Percentiles rank a stretch among this genome's conserved stretches.
phyloP scores from a whole-genome alignment of 1,139 yeast species.

The Taphrina pruni region DNA sequence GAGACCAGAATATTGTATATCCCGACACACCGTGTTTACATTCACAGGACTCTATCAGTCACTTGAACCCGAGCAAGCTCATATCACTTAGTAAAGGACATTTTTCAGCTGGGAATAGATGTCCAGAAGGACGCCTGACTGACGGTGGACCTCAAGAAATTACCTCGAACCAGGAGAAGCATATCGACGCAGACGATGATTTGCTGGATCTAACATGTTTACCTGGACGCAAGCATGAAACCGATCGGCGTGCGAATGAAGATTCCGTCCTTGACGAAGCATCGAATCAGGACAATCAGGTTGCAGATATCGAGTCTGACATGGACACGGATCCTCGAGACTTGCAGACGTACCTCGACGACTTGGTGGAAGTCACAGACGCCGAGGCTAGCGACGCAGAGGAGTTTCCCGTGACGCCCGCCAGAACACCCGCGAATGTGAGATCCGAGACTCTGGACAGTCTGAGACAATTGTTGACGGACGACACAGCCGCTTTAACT shows the following conservation, averaged over 20 bases:
- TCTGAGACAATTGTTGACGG: background rate
- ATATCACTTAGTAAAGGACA: constrained; percentile 25
- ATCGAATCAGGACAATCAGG: background rate
- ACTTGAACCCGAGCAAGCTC: constrained; percentile 18
- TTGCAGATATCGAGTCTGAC: background rate
- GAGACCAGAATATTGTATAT: background rate
- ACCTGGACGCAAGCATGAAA: background rate
- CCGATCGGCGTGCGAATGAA: background rate
- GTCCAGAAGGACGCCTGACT: constrained; percentile 18
- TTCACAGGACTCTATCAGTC: background rate
- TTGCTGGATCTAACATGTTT: constrained; percentile 10
- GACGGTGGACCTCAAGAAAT: constrained; percentile 21
- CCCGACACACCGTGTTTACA: background rate
- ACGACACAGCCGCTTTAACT: background rate
- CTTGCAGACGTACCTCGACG: constrained; percentile 6
- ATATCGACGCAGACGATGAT: background rate
- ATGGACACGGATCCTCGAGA: constrained; percentile 13
- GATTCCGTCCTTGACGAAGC: background rate
- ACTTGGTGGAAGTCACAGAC: constrained; percentile 14
- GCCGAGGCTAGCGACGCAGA: background rate
- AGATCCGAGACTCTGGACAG: constrained; percentile 19
- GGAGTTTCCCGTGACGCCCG: constrained; percentile 12
- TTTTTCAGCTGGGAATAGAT: constrained; percentile 10
- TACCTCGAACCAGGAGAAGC: constrained; percentile 16
- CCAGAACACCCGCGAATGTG: background rate